Percentiles rank a stretch among this genome's conserved stretches.
phyloP scores from a whole-genome alignment of 2,329 filamentous ascomycete genomes.

The Grosmannia serpens region DNA sequence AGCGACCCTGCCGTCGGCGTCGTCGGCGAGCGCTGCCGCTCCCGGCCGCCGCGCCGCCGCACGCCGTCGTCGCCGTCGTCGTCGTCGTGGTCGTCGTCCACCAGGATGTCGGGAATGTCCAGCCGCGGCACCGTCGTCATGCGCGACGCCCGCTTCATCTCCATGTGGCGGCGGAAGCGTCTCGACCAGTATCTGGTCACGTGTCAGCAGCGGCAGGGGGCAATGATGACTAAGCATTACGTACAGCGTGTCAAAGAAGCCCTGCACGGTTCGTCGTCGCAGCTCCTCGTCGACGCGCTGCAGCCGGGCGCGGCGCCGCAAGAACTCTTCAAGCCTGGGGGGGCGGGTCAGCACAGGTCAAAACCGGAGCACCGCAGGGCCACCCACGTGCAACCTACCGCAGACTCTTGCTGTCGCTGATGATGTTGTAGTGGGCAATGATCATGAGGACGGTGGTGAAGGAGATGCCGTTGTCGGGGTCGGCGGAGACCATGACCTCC shows the following conservation, averaged over 20 bases:
- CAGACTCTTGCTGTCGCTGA: conserved; percentile 92
- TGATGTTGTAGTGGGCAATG: conserved; percentile 95
- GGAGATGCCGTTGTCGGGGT: conserved; percentile 78
- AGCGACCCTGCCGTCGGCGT: conserved; percentile 2
- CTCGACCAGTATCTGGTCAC: conserved; percentile 59
- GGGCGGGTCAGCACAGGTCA: neutral
- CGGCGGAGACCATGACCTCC: conserved; percentile 87
- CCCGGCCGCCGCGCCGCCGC: too few species aligned
- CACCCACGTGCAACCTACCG: conserved; percentile 36
- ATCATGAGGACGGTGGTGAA: conserved; percentile 93
- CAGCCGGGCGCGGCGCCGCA: conserved; percentile 77
- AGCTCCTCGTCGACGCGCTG: conserved; percentile 94
- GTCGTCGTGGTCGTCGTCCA: conserved; percentile 59
- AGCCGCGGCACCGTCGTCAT: conserved; percentile 71
- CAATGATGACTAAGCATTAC: conserved; percentile 16
- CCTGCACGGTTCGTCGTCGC: conserved; percentile 75
- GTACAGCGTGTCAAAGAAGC: conserved; percentile 88
- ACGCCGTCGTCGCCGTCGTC: neutral
- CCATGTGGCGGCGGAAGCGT: conserved; percentile 64
- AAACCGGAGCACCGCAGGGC: neutral
- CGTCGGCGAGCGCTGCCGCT: neutral
- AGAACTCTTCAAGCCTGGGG: conserved; percentile 75
- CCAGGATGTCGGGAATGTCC: conserved; percentile 78
- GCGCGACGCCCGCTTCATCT: conserved; percentile 60
- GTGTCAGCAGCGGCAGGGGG: conserved; percentile 14